Percentiles rank a stretch among this genome's conserved stretches.
Evolutionary conservation across 179 eudicot species (phyloP).

Genomic region (Drosera spatulata): DNA sequence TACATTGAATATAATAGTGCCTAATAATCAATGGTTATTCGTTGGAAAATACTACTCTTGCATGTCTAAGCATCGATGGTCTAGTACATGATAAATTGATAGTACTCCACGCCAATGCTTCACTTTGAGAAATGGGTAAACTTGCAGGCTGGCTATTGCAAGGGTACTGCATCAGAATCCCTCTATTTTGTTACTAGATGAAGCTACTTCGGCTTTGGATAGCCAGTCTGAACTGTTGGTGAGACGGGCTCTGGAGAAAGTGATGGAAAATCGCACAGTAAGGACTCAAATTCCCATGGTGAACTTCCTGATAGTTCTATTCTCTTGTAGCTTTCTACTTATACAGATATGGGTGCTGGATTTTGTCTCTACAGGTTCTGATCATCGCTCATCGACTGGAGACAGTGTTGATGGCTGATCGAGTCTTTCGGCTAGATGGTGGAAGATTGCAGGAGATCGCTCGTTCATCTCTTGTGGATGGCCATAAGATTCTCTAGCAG

Average conservation of each 20-base stretch:
- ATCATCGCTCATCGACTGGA: conserved; percentile 85
- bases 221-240: conserved; percentile 85
- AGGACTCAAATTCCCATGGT: conserved; percentile 16
- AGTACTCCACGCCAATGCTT: too few relatives aligned
- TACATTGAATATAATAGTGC: too few relatives aligned
- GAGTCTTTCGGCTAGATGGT: conserved; percentile 46
- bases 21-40: too few relatives aligned
- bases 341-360: not conserved
- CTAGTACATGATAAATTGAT: too few relatives aligned
- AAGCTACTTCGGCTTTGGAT: conserved; percentile 96
- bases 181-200: conserved; percentile 82
- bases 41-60: too few relatives aligned
- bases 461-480: conserved; percentile 42
- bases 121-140: too few relatives aligned
- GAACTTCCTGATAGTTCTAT: not conserved
- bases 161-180: conserved; percentile 88
- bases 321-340: not conserved
- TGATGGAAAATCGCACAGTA: conserved; percentile 80
- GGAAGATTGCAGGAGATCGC: conserved; percentile 65
- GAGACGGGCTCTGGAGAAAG: conserved; percentile 78
- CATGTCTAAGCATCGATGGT: too few relatives aligned
- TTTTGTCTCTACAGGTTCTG: conserved; percentile 43
- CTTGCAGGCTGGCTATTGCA: conserved; percentile 82
- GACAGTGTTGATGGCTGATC: conserved; percentile 82
- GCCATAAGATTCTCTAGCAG: conserved; percentile 28